Evolutionary conservation across 192 early-diverging fungal genomes (phyloP).

Genomic region (Kickxella alabastrina): DNA sequence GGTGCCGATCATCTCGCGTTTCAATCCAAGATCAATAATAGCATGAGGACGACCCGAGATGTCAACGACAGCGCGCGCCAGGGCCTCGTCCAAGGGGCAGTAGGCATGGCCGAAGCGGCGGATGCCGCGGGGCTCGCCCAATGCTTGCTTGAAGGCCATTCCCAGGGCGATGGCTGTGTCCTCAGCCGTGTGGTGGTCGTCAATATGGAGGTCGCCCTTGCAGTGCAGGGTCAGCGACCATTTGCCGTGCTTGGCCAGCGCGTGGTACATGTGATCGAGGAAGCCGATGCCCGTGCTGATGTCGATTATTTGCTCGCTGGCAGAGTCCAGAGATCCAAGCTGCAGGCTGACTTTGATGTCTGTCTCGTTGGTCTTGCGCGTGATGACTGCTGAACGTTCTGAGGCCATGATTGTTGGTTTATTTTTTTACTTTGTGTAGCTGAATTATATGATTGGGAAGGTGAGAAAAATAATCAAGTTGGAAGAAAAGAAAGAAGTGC

Average conservation of each 20-base stretch:
- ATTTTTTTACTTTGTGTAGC: too few species aligned
- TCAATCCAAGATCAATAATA: slow-evolving; percentile 77
- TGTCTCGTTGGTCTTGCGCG: slow-evolving; percentile 93
- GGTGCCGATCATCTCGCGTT: slow-evolving; percentile 85
- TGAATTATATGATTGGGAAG: neutral
- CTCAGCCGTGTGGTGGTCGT: slow-evolving; percentile 98
- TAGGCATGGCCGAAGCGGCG: slow-evolving; percentile 91
- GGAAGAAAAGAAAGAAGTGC: too few species aligned
- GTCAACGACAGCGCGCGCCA: slow-evolving; percentile 92
- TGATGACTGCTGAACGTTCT: slow-evolving; percentile 55
- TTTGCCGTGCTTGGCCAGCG: slow-evolving; percentile 91
- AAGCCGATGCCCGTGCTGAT: slow-evolving; percentile 95
- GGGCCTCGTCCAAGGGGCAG: slow-evolving; percentile 94
- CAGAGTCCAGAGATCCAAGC: slow-evolving; percentile 56
- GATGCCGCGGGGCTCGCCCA: slow-evolving; percentile 85
- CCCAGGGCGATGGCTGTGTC: slow-evolving; percentile 94
- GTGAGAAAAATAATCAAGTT: neutral
- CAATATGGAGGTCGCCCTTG: slow-evolving; percentile 92
- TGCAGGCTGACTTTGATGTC: slow-evolving; percentile 71
- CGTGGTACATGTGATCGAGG: slow-evolving; percentile 98
- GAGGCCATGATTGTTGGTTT: slow-evolving; percentile 8
- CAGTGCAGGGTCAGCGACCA: slow-evolving; percentile 87
- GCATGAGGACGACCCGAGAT: slow-evolving; percentile 93
- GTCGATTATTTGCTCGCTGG: slow-evolving; percentile 66
- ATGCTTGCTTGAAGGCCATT: slow-evolving; percentile 86